Evolutionary conservation across 192 early-diverging fungal genomes (phyloP).

Genomic region (Hyaloraphidium curvatum): DNA sequence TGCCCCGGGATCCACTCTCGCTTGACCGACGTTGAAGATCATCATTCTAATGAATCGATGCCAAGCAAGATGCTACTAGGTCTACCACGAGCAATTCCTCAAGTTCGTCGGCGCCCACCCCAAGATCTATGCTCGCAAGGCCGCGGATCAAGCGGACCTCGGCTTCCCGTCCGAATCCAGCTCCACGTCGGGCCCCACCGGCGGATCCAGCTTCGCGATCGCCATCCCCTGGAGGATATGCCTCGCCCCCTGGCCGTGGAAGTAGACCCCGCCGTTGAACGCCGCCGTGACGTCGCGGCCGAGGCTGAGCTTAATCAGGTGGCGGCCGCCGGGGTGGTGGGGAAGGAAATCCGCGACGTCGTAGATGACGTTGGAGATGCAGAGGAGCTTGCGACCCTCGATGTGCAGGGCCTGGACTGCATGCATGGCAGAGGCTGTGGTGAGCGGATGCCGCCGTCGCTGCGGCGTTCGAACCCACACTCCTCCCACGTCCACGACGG

Average conservation of each 20-base stretch:
- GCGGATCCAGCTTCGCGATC: too few relatives aligned
- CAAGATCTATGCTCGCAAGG: too few relatives aligned
- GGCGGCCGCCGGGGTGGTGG: slow-evolving; percentile 73
- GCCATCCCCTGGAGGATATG: too few relatives aligned
- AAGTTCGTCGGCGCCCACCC: too few relatives aligned
- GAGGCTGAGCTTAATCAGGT: slow-evolving; percentile 42
- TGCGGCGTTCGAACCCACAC: slow-evolving; percentile 13
- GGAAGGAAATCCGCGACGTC: slow-evolving; percentile 63
- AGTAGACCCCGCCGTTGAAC: slow-evolving; percentile 85
- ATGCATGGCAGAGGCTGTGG: slow-evolving; percentile 28
- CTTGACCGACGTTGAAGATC: too few relatives aligned
- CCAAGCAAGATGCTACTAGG: too few relatives aligned
- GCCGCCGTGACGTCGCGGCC: slow-evolving; percentile 71
- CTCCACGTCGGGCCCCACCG: too few relatives aligned
- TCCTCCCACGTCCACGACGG: slow-evolving; percentile 25
- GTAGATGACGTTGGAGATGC: slow-evolving; percentile 69
- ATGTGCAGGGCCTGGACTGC: slow-evolving; percentile 38
- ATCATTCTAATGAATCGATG: too few relatives aligned
- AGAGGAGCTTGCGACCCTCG: slow-evolving; percentile 50
- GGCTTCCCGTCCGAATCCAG: too few relatives aligned
- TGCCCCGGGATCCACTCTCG: too few relatives aligned
- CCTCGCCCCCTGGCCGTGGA: slow-evolving; percentile 67
- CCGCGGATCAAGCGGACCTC: too few relatives aligned
- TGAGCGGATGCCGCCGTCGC: neutral
- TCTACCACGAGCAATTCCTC: too few relatives aligned